These are phyloP conservation scores for Abrus precatorius DNA, from an alignment of 306 rosid species.

Conservation along the genomic window DNA sequence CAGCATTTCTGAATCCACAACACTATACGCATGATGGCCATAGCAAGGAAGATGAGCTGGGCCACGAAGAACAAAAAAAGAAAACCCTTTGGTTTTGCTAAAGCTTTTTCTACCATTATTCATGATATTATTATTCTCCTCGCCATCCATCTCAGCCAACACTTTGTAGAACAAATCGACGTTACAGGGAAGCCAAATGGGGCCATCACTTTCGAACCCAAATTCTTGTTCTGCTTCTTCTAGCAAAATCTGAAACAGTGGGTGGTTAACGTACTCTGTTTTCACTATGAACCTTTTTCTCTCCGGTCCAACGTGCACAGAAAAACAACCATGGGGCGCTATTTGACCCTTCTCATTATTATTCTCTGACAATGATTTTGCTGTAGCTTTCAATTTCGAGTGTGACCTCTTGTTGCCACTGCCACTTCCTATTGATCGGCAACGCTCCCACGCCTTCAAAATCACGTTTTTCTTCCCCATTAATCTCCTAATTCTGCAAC, in stretches of 20 bases:
- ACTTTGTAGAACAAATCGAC: constrained; percentile 69
- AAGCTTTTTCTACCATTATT: background rate
- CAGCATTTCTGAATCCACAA: constrained; percentile 41
- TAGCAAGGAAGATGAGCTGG: constrained; percentile 23
- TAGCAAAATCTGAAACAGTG: constrained; percentile 41
- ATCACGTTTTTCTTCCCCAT: constrained; percentile 60
- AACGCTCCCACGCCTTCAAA: constrained; percentile 55
- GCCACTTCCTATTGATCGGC: constrained; percentile 41
- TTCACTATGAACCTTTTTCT: constrained; percentile 45
- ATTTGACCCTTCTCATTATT: background rate
- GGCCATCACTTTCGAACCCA: constrained; percentile 51
- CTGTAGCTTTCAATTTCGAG: background rate
- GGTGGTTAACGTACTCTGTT: constrained; percentile 41
- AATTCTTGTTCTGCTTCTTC: constrained; percentile 50
- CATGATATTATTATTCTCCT: background rate
- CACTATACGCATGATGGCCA: constrained; percentile 35
- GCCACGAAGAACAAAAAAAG: constrained; percentile 39
- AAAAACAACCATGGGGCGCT: constrained; percentile 38
- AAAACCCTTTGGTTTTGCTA: constrained; percentile 11
- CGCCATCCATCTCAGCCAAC: constrained; percentile 65
- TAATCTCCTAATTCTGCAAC: constrained; percentile 21
- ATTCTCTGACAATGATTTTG: constrained; percentile 9
- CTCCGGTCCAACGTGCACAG: constrained; percentile 49
- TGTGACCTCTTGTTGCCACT: background rate
- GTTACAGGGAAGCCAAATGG: constrained; percentile 75